Evolutionary conservation across 352 stramenopile species (phyloP), one percentile per base, ranked within the genome.

Genomic region (Pythium sp.): DNA sequence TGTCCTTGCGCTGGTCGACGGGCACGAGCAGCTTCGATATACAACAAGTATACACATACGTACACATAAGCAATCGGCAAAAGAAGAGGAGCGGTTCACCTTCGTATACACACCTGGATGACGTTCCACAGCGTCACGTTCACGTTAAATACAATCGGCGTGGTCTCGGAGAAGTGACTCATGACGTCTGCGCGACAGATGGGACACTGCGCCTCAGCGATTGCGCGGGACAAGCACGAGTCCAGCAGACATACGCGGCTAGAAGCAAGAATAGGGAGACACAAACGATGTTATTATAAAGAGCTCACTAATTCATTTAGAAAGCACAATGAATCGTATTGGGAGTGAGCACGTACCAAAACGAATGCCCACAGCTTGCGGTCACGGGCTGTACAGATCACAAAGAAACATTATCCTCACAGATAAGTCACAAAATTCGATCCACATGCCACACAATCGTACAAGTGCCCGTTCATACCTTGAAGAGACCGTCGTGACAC

Each of bases 51-150:
- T 26, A 67, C 58, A 32, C n/a, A 38, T 11, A 38, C 34, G 30
- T 32, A 12, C 34, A 38, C 34, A 12, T 38, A 5, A 38, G 34
- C 34, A 38, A 38, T 38, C 34, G 8, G 34, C 34, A 38, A 12
- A 38, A 9, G 9, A 14, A 11, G 34, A 38, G 34, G 9, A 38
- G 9, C 34, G 8, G 34, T 38, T 38, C 34, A 38, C 34, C 34
- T 38, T 38, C 34, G 34, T 12, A 38, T 18, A 49, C 73, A 4
- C 43, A 91, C 82, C 74, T 93, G 84, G 18, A 82, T 76, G 34
- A 88, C 61, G 65, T 91, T 93, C 82, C 82, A 93, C 22, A 93
- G 66, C 34, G 82, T 89, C 4, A 93, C 80, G 43, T 90, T 93
- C 58, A 90, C 69, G 18, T 71, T 80, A 62, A 93, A 88, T 22